Conservation (phyloP, 1,284 basidiomycete genomes). For the Clitocybe nebularis region DNA sequence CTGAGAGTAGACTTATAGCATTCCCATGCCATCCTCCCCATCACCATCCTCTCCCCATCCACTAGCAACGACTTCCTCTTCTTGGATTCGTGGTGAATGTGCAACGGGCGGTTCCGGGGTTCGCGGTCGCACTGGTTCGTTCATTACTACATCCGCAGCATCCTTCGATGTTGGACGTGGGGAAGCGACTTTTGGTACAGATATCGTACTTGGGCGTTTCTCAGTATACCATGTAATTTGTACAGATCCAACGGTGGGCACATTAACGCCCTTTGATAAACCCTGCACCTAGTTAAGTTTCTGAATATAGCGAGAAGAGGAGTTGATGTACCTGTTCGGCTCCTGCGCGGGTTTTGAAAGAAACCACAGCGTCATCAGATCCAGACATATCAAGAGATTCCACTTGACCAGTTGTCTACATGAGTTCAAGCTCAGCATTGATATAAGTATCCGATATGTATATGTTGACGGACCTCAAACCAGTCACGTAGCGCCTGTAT, state of each 20-base stretch:
- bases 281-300: slow-evolving; percentile 37
- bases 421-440: slow-evolving; percentile 3
- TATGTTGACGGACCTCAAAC: slow-evolving; percentile 62
- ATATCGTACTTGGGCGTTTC: slow-evolving; percentile 17
- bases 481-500: slow-evolving; percentile 70
- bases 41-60: slow-evolving; percentile 63
- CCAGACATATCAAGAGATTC: slow-evolving; percentile 55
- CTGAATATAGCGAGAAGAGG: background rate
- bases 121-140: slow-evolving; percentile 3
- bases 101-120: slow-evolving; percentile 17
- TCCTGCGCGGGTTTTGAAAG: slow-evolving; percentile 63
- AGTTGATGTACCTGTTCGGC: slow-evolving; percentile 64
- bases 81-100: slow-evolving; percentile 31
- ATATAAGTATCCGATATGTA: slow-evolving; percentile 4
- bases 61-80: slow-evolving; percentile 54
- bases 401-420: slow-evolving; percentile 61
- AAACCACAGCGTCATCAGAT: slow-evolving; percentile 54
- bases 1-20: too few relatives aligned
- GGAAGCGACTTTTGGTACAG: slow-evolving; percentile 13
- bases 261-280: slow-evolving; percentile 60
- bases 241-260: slow-evolving; percentile 61
- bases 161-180: slow-evolving; percentile 11
- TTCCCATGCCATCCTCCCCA: slow-evolving; percentile 61
- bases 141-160: slow-evolving; percentile 7
- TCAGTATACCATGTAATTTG: slow-evolving; percentile 63